Conservation (phyloP, 2,329 filamentous ascomycete genomes). For the Aspergillus sojae region DNA sequence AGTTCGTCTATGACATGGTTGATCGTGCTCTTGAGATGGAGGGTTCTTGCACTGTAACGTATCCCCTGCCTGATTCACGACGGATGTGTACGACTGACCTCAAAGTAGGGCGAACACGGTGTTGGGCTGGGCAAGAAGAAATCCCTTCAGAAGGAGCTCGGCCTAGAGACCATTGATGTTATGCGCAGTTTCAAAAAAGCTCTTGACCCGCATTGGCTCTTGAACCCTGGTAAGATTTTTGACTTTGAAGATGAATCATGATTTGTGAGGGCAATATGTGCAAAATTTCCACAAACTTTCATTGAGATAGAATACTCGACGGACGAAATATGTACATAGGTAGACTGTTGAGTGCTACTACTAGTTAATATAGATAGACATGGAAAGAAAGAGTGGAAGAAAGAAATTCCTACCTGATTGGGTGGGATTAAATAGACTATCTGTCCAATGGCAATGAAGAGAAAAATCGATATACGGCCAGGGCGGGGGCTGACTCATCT, state of each 20-base stretch:
- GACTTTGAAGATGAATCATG: slow-evolving; percentile 52
- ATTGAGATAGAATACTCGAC: not conserved
- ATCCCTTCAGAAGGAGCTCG: slow-evolving; percentile 76
- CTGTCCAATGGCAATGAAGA: slow-evolving; percentile 11
- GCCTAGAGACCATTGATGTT: slow-evolving; percentile 75
- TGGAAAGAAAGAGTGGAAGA: too few species aligned
- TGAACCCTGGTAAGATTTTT: slow-evolving; percentile 93
- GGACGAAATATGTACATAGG: not conserved
- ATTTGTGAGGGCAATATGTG: not conserved
- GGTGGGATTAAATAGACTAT: not conserved
- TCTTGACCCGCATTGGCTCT: slow-evolving; percentile 81
- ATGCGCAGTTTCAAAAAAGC: slow-evolving; percentile 85
- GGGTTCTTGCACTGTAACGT: slow-evolving; percentile 72
- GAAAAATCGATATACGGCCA: not conserved
- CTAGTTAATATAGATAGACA: not conserved
- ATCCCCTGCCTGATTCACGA: not conserved
- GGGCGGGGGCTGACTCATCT: slow-evolving; percentile 27
- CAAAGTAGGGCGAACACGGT: slow-evolving; percentile 70
- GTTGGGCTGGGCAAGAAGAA: slow-evolving; percentile 86
- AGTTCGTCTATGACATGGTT: slow-evolving; percentile 87
- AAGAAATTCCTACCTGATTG: not conserved
- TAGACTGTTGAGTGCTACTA: not conserved
- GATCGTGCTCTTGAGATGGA: slow-evolving; percentile 91
- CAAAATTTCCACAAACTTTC: not conserved
- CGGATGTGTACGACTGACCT: slow-evolving; percentile 13